Percentiles rank a stretch among this genome's conserved stretches.
Evolutionary conservation across 2,329 filamentous ascomycete genomes (phyloP).

Genomic region (Pezicula carpinea): DNA sequence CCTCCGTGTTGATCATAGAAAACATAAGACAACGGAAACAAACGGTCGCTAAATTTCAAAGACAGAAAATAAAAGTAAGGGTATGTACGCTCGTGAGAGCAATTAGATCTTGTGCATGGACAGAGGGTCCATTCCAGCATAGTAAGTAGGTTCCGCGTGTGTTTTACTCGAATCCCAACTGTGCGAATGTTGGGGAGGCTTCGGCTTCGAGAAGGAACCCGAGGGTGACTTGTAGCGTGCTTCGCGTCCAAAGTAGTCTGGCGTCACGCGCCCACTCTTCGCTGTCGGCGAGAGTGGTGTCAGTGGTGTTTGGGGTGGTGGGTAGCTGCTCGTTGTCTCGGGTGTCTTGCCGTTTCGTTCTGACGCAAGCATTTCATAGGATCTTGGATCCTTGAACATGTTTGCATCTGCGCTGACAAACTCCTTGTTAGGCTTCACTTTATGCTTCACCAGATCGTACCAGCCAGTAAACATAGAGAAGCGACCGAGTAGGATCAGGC

Average conservation of each 20-base stretch:
- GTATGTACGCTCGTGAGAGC: not conserved
- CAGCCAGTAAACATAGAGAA: constrained; percentile 84
- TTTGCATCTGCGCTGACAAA: constrained; percentile 81
- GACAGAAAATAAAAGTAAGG: constrained; percentile 4
- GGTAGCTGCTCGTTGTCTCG: constrained; percentile 17
- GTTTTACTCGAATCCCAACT: constrained; percentile 21
- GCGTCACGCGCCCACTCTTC: constrained; percentile 25
- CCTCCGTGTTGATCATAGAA: not conserved
- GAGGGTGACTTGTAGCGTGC: constrained; percentile 41
- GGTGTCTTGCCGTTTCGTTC: constrained; percentile 30
- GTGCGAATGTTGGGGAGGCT: constrained; percentile 28
- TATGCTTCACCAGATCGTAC: constrained; percentile 57
- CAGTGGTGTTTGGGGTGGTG: constrained; percentile 17
- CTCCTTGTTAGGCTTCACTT: constrained; percentile 58
- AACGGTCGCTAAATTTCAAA: constrained; percentile 2
- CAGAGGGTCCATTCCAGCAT: constrained; percentile 22
- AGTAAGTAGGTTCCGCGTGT: constrained; percentile 15
- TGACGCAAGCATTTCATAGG: constrained; percentile 73
- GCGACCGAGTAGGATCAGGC: constrained; percentile 74
- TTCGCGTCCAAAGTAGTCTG: constrained; percentile 37
- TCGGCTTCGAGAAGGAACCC: constrained; percentile 43
- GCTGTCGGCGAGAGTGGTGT: constrained; percentile 18
- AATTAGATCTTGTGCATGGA: constrained; percentile 26
- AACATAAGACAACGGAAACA: not conserved
- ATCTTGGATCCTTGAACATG: constrained; percentile 57